Conservation (phyloP, 768 basidiomycete genomes). For the Asterophora lycoperdoides region DNA sequence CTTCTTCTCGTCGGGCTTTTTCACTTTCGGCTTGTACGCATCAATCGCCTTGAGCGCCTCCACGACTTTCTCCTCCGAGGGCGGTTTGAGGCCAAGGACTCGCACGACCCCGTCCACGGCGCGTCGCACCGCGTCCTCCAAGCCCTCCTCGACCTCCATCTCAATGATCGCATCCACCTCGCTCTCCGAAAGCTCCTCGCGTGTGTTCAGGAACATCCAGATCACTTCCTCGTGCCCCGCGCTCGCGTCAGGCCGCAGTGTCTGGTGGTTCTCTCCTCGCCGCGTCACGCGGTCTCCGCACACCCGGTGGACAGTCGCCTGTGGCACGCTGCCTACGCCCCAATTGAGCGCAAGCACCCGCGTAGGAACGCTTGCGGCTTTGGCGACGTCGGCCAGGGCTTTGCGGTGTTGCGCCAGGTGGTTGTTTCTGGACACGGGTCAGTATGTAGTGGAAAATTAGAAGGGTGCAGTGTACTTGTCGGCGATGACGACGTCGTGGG, state of each 20-base stretch:
- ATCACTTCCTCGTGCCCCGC: constrained; percentile 59
- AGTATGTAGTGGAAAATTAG: neutral
- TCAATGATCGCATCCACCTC: constrained; percentile 63
- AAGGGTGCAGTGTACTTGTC: constrained; percentile 51
- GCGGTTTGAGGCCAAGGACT: constrained; percentile 50
- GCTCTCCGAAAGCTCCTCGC: constrained; percentile 50
- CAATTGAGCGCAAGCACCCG: constrained; percentile 83
- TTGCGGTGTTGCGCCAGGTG: constrained; percentile 79
- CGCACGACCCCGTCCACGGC: constrained; percentile 56
- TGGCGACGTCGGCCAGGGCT: constrained; percentile 55
- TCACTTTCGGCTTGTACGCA: constrained; percentile 36
- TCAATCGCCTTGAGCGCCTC: constrained; percentile 48
- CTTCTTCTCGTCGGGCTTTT: constrained; percentile 29
- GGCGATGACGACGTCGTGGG: constrained; percentile 79
- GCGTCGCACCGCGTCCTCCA: constrained; percentile 51
- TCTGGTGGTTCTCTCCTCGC: constrained; percentile 86
- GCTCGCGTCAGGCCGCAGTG: constrained; percentile 54
- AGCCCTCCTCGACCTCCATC: constrained; percentile 49
- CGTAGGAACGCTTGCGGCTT: constrained; percentile 45
- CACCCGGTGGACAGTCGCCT: constrained; percentile 62
- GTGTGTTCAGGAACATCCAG: constrained; percentile 69
- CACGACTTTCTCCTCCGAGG: constrained; percentile 51
- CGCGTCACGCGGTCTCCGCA: constrained; percentile 69
- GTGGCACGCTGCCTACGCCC: constrained; percentile 51
- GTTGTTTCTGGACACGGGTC: constrained; percentile 62